Base-by-base conservation (phyloP, 23 red algal species). In the Gracilaria domingensis region DNA sequence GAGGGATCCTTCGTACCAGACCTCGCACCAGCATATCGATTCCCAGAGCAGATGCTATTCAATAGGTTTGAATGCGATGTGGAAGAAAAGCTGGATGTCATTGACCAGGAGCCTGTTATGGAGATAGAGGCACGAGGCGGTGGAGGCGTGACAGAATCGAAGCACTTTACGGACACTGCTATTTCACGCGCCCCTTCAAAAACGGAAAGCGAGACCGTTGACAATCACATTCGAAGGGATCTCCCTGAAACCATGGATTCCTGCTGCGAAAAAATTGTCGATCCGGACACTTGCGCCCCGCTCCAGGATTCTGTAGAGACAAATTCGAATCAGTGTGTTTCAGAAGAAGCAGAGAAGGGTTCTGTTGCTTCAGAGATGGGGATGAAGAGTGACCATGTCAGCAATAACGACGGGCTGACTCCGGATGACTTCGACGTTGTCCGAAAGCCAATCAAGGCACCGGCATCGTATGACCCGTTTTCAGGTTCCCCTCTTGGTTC, bases 361-460 rank as follows among this genome's bases (percentile, higher is more conserved):
- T 69, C 64, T 32, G 30, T 37, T 69, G 33, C 64, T 20, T 69
- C 64, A 69, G 64, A 3, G 30, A 37, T 69, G 64, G 14, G 32
- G 30, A 20, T 32, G 28, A 69, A 69, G 14, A 32, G 38, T 37
- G 64, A 9, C 64, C 32, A 9, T 36, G 11, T 14, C 9, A 69
- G 33, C 29, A 16, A 34, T 77, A 77, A 33, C 14, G 38, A 12
- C 45, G 72, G 26, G 25, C 45, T 50, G n/a, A 50, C 72, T 77
- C 72, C 72, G 13, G 72, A 77, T 28, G 72, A 77, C 72, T 77
- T 77, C 36, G 25, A 77, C 14, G 72, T 77, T 28, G 42, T 77
- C 50, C 72, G 42, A 9, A 77, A 77, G 25, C 72, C 38, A 14
- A 37, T 77, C 12, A 51, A 77, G 8, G 26, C 38, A 26, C 38